Evolutionary conservation across 441 rosid genomes (phyloP).

Genomic region (Eugenia klotzschiana): DNA sequence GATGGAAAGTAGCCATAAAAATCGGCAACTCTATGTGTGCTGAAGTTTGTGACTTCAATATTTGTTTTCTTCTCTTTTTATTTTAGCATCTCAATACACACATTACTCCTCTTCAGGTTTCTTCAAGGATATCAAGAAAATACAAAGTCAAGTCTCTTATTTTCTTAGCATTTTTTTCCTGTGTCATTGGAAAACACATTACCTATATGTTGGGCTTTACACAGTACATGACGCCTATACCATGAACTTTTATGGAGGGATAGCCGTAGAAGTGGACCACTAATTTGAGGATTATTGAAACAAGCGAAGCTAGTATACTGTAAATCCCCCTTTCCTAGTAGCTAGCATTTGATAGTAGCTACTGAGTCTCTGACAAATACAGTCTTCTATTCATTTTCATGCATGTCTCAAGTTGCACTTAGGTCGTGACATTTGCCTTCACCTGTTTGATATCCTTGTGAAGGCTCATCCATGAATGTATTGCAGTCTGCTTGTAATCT

Average conservation of each 20-base stretch:
- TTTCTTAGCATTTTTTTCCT: background rate
- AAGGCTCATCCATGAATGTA: background rate
- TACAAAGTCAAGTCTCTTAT: background rate
- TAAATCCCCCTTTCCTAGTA: background rate
- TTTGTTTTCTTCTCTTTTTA: background rate
- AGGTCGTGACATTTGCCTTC: background rate
- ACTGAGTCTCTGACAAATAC: background rate
- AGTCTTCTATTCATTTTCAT: background rate
- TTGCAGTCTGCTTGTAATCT: background rate
- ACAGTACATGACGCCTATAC: background rate
- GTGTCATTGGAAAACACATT: background rate
- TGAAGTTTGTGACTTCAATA: background rate
- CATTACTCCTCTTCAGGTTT: background rate
- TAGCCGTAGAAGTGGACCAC: background rate
- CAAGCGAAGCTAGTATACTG: background rate
- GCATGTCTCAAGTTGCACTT: background rate
- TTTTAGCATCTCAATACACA: background rate
- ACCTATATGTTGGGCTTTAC: background rate
- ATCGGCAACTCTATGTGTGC: background rate
- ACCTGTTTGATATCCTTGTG: background rate
- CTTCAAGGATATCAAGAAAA: background rate
- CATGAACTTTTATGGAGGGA: background rate
- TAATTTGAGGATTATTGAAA: background rate
- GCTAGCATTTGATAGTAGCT: background rate
- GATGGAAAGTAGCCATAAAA: background rate